A percentile compares a stretch with the other conserved stretches of the same genome.
These are phyloP conservation scores for Atalantia buxifolia DNA, from an alignment of 345 rosid genomes.

Conservation along the genomic window DNA sequence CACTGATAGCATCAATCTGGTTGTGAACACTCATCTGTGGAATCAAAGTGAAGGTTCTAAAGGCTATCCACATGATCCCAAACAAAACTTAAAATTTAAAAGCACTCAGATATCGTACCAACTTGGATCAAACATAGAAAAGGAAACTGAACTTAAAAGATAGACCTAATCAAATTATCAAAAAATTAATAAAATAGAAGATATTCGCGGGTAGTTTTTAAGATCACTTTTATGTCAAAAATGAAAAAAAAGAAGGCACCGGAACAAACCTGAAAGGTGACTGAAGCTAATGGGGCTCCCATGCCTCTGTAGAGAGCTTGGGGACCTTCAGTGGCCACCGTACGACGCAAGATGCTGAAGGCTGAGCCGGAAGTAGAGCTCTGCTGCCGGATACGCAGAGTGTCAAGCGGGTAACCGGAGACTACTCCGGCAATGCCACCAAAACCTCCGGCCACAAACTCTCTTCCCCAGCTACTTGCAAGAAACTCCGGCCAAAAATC, in stretches of 20 bases:
- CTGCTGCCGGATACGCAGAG: conserved; percentile 76
- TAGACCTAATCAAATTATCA: too few relatives aligned
- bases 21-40: conserved; percentile 5
- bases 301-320: conserved; percentile 81
- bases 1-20: background rate
- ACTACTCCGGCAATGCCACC: conserved; percentile 94
- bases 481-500: conserved; percentile 96
- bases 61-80: conserved; percentile 11
- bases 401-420: conserved; percentile 90
- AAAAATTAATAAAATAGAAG: too few relatives aligned
- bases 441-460: conserved; percentile 89
- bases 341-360: conserved; percentile 50
- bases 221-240: too few relatives aligned
- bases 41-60: conserved; percentile 13
- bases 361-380: conserved; percentile 73
- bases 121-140: too few relatives aligned
- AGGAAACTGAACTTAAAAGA: too few relatives aligned
- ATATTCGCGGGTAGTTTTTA: too few relatives aligned
- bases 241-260: background rate
- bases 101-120: too few relatives aligned
- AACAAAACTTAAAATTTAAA: background rate
- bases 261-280: conserved; percentile 75
- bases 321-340: conserved; percentile 63
- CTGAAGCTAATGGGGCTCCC: conserved; percentile 91
- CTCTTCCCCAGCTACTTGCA: conserved; percentile 77